phyloP scores from a whole-genome alignment of 73 alveolate species.

The Stentor roeselii region DNA sequence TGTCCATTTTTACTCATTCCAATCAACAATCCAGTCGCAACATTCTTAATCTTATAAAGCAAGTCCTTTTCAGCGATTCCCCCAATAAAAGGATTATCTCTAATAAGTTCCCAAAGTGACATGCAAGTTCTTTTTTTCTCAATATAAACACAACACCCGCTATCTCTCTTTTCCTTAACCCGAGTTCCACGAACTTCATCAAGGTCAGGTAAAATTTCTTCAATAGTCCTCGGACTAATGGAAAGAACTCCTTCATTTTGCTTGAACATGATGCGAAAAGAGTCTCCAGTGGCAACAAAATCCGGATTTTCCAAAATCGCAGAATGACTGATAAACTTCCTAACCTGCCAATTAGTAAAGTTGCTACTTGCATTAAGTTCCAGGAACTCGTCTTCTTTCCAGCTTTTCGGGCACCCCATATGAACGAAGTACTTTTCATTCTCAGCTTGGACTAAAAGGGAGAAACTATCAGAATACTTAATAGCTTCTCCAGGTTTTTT shows the following conservation, averaged over 20 bases:
- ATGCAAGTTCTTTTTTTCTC: background rate
- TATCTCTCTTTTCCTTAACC: background rate
- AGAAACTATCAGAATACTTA: background rate
- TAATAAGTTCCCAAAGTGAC: conserved; percentile 2
- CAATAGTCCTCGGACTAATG: background rate
- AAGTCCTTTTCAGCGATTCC: background rate
- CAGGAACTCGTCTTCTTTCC: background rate
- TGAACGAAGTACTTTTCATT: background rate
- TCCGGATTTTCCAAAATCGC: background rate
- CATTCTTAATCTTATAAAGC: background rate
- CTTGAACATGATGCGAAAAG: background rate
- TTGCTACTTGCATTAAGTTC: conserved; percentile 19
- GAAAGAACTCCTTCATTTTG: conserved; percentile 14
- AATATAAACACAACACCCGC: background rate
- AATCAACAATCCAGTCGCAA: conserved; percentile 16
- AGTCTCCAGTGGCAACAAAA: conserved; percentile 27
- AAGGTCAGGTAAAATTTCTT: conserved; percentile 4
- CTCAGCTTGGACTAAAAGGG: background rate
- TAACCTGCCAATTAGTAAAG: background rate
- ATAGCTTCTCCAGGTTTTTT: conserved; percentile 4
- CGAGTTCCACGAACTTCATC: background rate
- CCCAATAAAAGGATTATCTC: conserved; percentile 18
- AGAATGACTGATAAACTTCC: conserved; percentile 12
- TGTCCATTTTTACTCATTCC: background rate
- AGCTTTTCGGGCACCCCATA: background rate